Conservation (phyloP, 352 stramenopile genomes). For the Lagenidium sp. region DNA sequence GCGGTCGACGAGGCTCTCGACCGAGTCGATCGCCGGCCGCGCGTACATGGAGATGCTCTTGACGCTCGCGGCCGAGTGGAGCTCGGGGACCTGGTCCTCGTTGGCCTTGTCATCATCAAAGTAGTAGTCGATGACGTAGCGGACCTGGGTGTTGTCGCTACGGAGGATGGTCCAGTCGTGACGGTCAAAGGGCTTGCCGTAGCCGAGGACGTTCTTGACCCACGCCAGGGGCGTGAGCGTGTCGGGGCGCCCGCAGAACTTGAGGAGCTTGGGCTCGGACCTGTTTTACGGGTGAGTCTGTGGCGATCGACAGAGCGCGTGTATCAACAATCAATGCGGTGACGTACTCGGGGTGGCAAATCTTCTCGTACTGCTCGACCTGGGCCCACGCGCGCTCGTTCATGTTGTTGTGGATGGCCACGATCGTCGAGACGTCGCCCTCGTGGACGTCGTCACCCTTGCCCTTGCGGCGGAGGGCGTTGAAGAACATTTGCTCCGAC, state of each 20-base stretch:
- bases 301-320: no score
- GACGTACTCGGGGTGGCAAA: constrained; percentile 56
- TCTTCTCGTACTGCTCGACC: constrained; percentile 96
- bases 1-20: constrained; percentile 59
- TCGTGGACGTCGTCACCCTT: constrained; percentile 97
- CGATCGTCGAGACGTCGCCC: constrained; percentile 90
- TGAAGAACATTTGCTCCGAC: constrained; percentile 99
- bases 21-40: constrained; percentile 74
- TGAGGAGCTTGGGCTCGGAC: constrained; percentile 87
- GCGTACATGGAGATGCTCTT: constrained; percentile 88
- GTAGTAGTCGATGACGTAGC: constrained; percentile 99
- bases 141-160: constrained; percentile 83
- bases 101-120: constrained; percentile 82
- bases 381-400: constrained; percentile 98
- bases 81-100: constrained; percentile 68
- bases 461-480: constrained; percentile 95
- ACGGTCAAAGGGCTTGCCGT: constrained; percentile 93
- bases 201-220: constrained; percentile 85
- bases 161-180: constrained; percentile 98
- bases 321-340: neutral
- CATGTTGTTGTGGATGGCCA: constrained; percentile 99
- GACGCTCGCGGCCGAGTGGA: constrained; percentile 79
- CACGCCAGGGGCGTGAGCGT: constrained; percentile 94
- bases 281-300: no score
- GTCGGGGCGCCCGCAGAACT: constrained; percentile 95